phyloP scores from a whole-genome alignment of 1,139 yeast species.

The Scheffersomyces titani region DNA sequence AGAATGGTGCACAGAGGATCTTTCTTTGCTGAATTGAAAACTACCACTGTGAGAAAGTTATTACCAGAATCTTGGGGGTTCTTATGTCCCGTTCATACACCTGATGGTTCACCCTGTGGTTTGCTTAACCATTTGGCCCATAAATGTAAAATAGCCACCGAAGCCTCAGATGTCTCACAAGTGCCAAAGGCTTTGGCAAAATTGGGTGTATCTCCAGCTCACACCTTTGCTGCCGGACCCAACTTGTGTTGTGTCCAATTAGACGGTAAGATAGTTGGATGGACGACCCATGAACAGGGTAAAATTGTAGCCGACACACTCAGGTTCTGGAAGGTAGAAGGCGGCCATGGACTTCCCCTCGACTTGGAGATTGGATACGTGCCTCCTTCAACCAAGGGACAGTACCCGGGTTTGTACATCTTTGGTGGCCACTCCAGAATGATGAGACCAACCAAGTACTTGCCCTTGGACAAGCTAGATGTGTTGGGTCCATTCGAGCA shows the following conservation, averaged over 20 bases:
- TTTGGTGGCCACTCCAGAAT: constrained; percentile 93
- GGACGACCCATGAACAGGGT: constrained; percentile 92
- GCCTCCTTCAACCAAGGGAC: constrained; percentile 94
- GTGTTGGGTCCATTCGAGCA: constrained; percentile 97
- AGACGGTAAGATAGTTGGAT: constrained; percentile 91
- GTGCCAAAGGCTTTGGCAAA: constrained; percentile 68
- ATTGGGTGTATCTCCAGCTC: constrained; percentile 82
- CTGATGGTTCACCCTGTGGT: constrained; percentile 99
- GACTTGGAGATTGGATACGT: constrained; percentile 93
- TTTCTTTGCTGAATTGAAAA: constrained; percentile 95
- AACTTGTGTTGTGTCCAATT: constrained; percentile 84
- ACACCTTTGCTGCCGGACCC: constrained; percentile 81
- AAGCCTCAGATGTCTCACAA: constrained; percentile 68
- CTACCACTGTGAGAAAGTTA: constrained; percentile 94
- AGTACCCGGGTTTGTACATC: constrained; percentile 91
- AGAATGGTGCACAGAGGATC: constrained; percentile 99
- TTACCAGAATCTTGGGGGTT: constrained; percentile 99
- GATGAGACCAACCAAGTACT: constrained; percentile 93
- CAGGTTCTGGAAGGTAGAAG: constrained; percentile 91
- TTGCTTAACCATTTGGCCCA: constrained; percentile 94
- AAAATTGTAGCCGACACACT: constrained; percentile 83
- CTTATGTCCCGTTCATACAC: constrained; percentile 98
- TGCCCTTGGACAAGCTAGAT: constrained; percentile 81
- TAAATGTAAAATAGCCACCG: constrained; percentile 85
- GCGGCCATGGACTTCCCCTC: constrained; percentile 70